Evolutionary conservation across 179 eudicot genomes (phyloP).

Genomic region (Nepenthes alata): DNA sequence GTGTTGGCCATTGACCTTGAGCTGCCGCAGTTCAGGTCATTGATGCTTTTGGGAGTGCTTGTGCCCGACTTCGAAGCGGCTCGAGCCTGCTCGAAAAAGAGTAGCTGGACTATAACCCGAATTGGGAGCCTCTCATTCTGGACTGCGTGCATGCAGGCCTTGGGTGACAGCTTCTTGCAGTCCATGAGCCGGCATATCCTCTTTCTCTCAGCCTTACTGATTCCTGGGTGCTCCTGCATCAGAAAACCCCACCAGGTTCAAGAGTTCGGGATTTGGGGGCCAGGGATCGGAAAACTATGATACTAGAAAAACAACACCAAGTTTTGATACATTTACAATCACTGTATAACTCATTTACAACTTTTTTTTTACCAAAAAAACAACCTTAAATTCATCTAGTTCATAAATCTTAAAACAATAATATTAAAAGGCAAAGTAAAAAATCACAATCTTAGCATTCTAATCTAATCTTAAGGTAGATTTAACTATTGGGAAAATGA

Average conservation of each 20-base stretch:
- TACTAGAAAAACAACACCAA: too few species aligned
- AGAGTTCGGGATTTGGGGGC: neutral
- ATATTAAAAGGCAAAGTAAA: too few species aligned
- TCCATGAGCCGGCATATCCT: slow-evolving; percentile 65
- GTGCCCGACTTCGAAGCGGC: slow-evolving; percentile 75
- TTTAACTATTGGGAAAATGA: too few species aligned
- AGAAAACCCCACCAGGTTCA: neutral
- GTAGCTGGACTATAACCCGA: slow-evolving; percentile 70
- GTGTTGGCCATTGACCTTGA: slow-evolving; percentile 41
- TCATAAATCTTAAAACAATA: too few species aligned
- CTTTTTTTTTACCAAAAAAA: too few species aligned
- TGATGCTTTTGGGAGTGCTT: slow-evolving; percentile 63
- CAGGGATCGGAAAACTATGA: too few species aligned
- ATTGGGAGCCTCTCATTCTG: slow-evolving; percentile 77
- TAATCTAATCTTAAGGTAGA: too few species aligned
- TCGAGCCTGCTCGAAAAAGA: slow-evolving; percentile 73
- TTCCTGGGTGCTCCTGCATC: slow-evolving; percentile 69
- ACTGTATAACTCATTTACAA: too few species aligned
- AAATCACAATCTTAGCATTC: too few species aligned
- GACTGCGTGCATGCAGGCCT: slow-evolving; percentile 76
- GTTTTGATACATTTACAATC: too few species aligned
- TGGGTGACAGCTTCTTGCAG: slow-evolving; percentile 82
- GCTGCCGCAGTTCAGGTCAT: slow-evolving; percentile 43
- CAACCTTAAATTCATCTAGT: too few species aligned
- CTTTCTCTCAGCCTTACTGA: slow-evolving; percentile 68